Conservation (phyloP, 192 early-diverging fungal genomes). For the Globomyces pollinis-pini region DNA sequence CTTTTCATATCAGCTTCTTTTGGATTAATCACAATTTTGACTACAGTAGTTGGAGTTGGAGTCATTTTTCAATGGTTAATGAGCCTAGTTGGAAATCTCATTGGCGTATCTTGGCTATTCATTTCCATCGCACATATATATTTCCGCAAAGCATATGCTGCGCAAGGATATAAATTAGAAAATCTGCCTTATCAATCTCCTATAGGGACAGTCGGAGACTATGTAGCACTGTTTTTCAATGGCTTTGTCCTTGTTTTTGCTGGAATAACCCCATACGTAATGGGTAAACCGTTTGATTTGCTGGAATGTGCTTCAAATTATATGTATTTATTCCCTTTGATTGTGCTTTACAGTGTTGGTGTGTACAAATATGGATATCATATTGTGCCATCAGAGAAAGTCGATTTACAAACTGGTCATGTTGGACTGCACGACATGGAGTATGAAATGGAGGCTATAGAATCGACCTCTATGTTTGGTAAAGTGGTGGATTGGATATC, state of each 20-base stretch:
- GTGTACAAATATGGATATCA: neutral
- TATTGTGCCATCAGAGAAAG: neutral
- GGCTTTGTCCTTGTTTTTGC: conserved; percentile 12
- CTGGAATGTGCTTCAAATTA: neutral
- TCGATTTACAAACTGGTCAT: neutral
- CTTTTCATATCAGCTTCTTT: neutral
- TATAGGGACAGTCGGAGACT: conserved; percentile 15
- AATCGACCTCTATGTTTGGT: no score
- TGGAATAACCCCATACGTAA: neutral
- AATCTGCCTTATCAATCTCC: conserved; percentile 26
- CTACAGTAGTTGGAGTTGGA: conserved; percentile 34
- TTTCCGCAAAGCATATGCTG: conserved; percentile 32
- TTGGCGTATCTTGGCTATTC: conserved; percentile 27
- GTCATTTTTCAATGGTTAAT: conserved; percentile 46
- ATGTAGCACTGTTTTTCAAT: conserved; percentile 10
- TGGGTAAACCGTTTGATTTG: neutral
- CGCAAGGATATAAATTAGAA: conserved; percentile 22
- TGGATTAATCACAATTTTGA: neutral
- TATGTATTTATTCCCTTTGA: neutral
- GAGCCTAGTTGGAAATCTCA: conserved; percentile 18
- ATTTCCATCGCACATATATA: conserved; percentile 31
- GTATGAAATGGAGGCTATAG: no score
- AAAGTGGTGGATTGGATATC: no score
- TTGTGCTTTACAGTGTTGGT: neutral
- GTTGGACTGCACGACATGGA: no score